Percentiles rank a stretch among this genome's conserved stretches.
phyloP scores from a whole-genome alignment of 139 green algal genomes.

The Asterochloris erici region DNA sequence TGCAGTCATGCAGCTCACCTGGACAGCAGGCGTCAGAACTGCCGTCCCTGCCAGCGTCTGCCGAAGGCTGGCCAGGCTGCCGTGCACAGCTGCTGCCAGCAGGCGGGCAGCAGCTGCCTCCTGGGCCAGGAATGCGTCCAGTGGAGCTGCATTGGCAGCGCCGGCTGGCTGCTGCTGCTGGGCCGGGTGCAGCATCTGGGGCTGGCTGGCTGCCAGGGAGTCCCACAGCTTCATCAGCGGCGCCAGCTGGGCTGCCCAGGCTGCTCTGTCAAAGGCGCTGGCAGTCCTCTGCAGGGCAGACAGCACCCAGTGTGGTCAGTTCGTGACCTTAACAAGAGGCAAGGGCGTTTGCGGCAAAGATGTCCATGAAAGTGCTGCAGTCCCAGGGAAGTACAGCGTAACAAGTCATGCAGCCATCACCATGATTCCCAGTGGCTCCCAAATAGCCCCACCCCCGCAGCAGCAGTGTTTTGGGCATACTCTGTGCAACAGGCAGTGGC shows the following conservation, averaged over 20 bases:
- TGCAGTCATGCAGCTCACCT: constrained; percentile 19
- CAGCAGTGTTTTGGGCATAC: background rate
- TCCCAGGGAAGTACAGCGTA: background rate
- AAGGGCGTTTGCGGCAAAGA: background rate
- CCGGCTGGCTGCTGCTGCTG: constrained; percentile 3
- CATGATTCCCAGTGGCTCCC: background rate
- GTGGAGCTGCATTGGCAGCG: constrained; percentile 4
- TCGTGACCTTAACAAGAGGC: background rate
- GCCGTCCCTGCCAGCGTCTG: constrained; percentile 40
- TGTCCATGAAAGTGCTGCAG: background rate
- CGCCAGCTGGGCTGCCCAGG: constrained; percentile 52
- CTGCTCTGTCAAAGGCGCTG: constrained; percentile 35
- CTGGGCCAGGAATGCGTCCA: constrained; percentile 59
- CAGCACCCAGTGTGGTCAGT: background rate
- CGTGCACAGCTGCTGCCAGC: constrained; percentile 39
- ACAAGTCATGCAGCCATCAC: background rate
- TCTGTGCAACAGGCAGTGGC: background rate
- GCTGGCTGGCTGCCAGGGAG: constrained; percentile 8
- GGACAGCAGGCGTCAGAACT: constrained; percentile 31
- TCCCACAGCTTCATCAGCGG: constrained; percentile 66
- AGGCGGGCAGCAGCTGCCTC: constrained; percentile 37
- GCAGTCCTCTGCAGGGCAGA: background rate
- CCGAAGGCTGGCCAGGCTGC: constrained; percentile 32
- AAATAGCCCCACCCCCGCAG: background rate
- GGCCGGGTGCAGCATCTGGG: constrained; percentile 1